Percentiles rank a stretch among this genome's conserved stretches.
phyloP scores from a whole-genome alignment of 176 grass and related monocot genomes.

The Coix lacrymajobi region DNA sequence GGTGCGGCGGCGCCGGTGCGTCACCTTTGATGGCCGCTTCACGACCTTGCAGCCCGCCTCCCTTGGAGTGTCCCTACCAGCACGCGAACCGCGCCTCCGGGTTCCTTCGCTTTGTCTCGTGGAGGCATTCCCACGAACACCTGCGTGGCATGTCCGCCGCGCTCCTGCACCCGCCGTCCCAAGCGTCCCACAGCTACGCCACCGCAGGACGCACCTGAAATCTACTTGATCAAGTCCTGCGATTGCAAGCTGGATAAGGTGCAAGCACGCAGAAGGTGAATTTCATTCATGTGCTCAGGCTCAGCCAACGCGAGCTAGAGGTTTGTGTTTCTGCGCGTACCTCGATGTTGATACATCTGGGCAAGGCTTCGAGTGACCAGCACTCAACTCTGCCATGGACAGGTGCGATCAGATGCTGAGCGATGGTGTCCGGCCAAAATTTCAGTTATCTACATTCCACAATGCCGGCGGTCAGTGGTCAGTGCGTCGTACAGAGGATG shows the following conservation, averaged over 20 bases:
- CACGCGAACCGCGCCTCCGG: background rate
- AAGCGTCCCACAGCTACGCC: background rate
- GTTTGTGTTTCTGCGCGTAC: conserved; percentile 1
- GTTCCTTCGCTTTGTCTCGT: background rate
- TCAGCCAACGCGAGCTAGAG: background rate
- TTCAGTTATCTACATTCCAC: conserved; percentile 25
- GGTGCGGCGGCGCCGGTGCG: background rate
- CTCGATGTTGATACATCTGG: conserved; percentile 5
- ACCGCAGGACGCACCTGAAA: background rate
- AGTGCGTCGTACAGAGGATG: conserved; percentile 38
- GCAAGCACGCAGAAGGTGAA: background rate
- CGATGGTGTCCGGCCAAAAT: conserved; percentile 5
- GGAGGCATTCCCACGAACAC: conserved; percentile 17
- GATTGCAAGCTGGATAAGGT: background rate
- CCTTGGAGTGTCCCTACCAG: background rate
- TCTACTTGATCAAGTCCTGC: background rate
- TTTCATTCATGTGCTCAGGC: background rate
- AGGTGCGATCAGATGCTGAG: conserved; percentile 16
- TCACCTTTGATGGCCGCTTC: background rate
- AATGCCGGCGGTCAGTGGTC: conserved; percentile 17
- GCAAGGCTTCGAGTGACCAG: background rate
- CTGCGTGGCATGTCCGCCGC: background rate
- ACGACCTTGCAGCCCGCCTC: background rate
- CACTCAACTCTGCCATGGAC: background rate
- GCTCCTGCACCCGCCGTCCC: background rate